Percentiles rank a stretch among this genome's conserved stretches.
Conservation (phyloP, 2,329 filamentous ascomycete genomes). For the Grosmannia serpens region DNA sequence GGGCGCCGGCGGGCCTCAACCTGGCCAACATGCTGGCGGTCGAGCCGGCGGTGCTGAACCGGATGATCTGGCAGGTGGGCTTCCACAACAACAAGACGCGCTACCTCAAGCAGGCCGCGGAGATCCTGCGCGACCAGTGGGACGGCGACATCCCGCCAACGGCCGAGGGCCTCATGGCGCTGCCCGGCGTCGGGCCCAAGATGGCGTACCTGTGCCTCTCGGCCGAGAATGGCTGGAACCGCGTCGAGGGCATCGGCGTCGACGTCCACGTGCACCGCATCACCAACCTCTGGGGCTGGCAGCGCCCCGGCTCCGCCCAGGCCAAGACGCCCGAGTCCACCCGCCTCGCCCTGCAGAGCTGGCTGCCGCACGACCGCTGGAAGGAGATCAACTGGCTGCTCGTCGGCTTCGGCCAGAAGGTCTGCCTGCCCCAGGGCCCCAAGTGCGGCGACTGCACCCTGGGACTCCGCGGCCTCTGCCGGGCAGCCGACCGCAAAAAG, state of each 20-base stretch:
- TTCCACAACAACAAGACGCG: slow-evolving; percentile 93
- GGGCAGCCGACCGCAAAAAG: slow-evolving; percentile 55
- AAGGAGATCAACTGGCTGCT: slow-evolving; percentile 85
- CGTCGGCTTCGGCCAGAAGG: slow-evolving; percentile 78
- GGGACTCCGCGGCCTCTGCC: slow-evolving; percentile 65
- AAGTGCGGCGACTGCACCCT: slow-evolving; percentile 81
- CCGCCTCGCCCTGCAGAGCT: slow-evolving; percentile 59
- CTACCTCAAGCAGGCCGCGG: slow-evolving; percentile 62
- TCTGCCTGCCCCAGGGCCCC: slow-evolving; percentile 69
- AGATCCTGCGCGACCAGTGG: slow-evolving; percentile 60
- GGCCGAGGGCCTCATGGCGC: slow-evolving; percentile 59
- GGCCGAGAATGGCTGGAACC: slow-evolving; percentile 48
- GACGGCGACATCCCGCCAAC: slow-evolving; percentile 69
- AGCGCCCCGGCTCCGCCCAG: slow-evolving; percentile 23
- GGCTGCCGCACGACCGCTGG: slow-evolving; percentile 79
- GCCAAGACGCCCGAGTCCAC: slow-evolving; percentile 77
- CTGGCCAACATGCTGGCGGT: slow-evolving; percentile 68
- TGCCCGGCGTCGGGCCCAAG: slow-evolving; percentile 86
- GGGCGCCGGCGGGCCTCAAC: slow-evolving; percentile 45
- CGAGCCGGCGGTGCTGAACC: slow-evolving; percentile 52
- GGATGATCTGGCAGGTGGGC: slow-evolving; percentile 71
- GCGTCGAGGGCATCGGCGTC: slow-evolving; percentile 70
- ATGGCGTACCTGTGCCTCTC: slow-evolving; percentile 87
- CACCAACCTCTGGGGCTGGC: slow-evolving; percentile 89
- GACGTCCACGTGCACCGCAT: slow-evolving; percentile 94